Conservation (phyloP, 2,329 filamentous ascomycete species). For the Rhinocladiella similis region DNA sequence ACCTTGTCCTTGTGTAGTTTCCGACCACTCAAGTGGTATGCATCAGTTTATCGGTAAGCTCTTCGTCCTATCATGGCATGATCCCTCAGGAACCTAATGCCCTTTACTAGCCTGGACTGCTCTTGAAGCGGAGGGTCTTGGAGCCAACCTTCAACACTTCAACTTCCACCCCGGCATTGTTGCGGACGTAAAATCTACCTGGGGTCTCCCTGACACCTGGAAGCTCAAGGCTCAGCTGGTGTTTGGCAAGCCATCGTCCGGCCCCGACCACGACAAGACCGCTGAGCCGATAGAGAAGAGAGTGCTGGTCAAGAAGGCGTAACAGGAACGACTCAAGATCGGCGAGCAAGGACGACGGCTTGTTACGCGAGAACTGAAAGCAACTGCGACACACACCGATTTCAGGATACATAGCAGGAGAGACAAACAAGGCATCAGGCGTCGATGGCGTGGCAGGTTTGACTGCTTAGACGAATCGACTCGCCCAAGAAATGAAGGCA, state of each 20-base stretch:
- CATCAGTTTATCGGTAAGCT: constrained; percentile 51
- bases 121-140: constrained; percentile 79
- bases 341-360: no score
- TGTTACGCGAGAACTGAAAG: no score
- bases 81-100: neutral
- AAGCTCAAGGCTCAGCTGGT: constrained; percentile 79
- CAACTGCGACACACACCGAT: no score
- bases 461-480: no score
- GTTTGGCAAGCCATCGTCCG: constrained; percentile 57
- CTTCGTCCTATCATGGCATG: neutral
- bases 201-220: constrained; percentile 72
- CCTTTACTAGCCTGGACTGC: constrained; percentile 65
- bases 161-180: constrained; percentile 72
- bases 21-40: constrained; percentile 76
- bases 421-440: no score
- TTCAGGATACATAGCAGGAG: no score
- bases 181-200: constrained; percentile 65
- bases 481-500: no score
- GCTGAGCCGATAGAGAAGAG: constrained; percentile 25
- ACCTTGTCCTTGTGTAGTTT: constrained; percentile 46
- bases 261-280: constrained; percentile 15
- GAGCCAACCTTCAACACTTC: constrained; percentile 91
- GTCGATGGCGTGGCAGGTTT: no score
- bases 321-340: neutral
- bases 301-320: constrained; percentile 17